phyloP scores from a whole-genome alignment of 179 eudicot genomes.

The Dionaea muscipula region DNA sequence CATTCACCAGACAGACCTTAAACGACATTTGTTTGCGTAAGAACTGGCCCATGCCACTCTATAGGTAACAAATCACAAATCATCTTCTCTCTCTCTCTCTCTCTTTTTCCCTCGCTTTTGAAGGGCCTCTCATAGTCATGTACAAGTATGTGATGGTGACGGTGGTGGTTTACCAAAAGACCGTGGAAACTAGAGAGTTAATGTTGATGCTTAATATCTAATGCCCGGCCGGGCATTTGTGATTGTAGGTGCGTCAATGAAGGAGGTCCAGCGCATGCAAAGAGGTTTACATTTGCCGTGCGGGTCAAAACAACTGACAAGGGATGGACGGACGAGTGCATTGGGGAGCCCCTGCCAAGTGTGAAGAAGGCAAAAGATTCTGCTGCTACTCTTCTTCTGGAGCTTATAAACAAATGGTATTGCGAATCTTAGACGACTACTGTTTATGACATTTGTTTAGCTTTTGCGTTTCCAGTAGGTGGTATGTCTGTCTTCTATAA shows the following conservation, averaged over 20 bases:
- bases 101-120: background rate
- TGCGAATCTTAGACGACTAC: too few species aligned
- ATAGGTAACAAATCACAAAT: slow-evolving; percentile 42
- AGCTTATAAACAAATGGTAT: slow-evolving; percentile 68
- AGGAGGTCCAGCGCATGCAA: slow-evolving; percentile 99
- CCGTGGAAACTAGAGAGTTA: too few species aligned
- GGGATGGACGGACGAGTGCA: slow-evolving; percentile 93
- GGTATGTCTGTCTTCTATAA: too few species aligned
- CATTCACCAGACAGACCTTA: slow-evolving; percentile 90
- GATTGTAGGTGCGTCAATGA: slow-evolving; percentile 85
- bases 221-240: background rate
- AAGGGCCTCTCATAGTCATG: too few species aligned
- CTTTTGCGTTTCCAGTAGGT: too few species aligned
- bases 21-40: slow-evolving; percentile 91
- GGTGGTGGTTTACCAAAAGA: too few species aligned
- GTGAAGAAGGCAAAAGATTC: slow-evolving; percentile 98
- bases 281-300: slow-evolving; percentile 80
- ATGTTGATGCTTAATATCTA: background rate
- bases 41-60: slow-evolving; percentile 98
- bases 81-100: background rate
- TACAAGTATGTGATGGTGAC: too few species aligned
- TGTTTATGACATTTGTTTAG: too few species aligned
- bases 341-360: slow-evolving; percentile 98
- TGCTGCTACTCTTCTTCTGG: slow-evolving; percentile 77
- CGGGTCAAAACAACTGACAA: slow-evolving; percentile 76